These are phyloP conservation scores for Lycium barbarum DNA, from an alignment of 257 asterid species.

Conservation along the genomic window DNA sequence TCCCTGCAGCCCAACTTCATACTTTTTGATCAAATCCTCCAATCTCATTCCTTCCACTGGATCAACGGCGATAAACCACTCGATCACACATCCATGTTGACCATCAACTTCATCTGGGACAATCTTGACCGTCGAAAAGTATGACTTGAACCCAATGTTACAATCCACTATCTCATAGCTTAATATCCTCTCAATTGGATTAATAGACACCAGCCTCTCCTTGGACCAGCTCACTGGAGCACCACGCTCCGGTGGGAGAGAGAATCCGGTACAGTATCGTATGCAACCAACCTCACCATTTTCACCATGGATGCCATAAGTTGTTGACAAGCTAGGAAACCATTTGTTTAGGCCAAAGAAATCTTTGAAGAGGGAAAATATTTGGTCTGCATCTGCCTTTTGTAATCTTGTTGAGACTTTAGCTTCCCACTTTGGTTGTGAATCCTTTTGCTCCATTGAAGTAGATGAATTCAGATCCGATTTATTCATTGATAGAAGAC, in stretches of 20 bases:
- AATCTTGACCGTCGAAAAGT: slow-evolving; percentile 58
- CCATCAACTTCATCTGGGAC: slow-evolving; percentile 38
- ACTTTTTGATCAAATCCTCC: slow-evolving; percentile 61
- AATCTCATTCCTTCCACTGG: slow-evolving; percentile 64
- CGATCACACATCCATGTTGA: slow-evolving; percentile 44
- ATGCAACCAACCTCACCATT: slow-evolving; percentile 75
- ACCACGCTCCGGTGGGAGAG: slow-evolving; percentile 39
- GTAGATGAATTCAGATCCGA: not conserved
- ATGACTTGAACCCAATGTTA: slow-evolving; percentile 66
- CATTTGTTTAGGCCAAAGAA: slow-evolving; percentile 75
- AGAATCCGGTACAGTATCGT: slow-evolving; percentile 68
- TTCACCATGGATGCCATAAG: slow-evolving; percentile 62
- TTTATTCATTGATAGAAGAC: not conserved
- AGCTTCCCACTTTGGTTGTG: slow-evolving; percentile 57
- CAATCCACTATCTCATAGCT: slow-evolving; percentile 69
- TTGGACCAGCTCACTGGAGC: slow-evolving; percentile 54
- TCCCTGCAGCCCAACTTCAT: slow-evolving; percentile 48
- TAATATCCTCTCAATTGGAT: slow-evolving; percentile 43
- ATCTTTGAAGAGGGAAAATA: slow-evolving; percentile 65
- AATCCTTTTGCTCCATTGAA: slow-evolving; percentile 31
- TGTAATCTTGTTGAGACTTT: slow-evolving; percentile 50
- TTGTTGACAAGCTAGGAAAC: slow-evolving; percentile 67
- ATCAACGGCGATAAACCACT: slow-evolving; percentile 69
- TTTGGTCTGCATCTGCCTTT: slow-evolving; percentile 57
- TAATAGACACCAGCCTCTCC: slow-evolving; percentile 51